These are phyloP conservation scores for Penicillium turbatum DNA, from an alignment of 495 filamentous ascomycete genomes.

Conservation along the genomic window DNA sequence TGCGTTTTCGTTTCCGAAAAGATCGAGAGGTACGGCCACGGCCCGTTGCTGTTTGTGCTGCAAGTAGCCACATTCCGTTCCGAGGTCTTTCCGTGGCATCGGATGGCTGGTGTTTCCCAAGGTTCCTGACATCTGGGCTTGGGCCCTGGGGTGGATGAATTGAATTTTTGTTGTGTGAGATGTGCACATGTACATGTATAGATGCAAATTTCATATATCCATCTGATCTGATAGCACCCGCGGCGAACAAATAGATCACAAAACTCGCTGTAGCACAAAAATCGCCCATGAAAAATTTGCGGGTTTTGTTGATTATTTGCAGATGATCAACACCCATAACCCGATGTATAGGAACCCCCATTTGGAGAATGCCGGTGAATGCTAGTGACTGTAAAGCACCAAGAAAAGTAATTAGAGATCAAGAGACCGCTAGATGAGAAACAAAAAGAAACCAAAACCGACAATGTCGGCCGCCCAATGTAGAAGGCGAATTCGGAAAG, in stretches of 20 bases:
- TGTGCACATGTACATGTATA: too few species aligned
- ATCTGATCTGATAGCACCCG: constrained; percentile 9
- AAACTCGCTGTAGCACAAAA: not conserved
- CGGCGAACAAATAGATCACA: not conserved
- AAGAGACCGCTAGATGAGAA: constrained; percentile 16
- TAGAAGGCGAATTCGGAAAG: too few species aligned
- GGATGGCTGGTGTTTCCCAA: too few species aligned
- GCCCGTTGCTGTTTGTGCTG: not conserved
- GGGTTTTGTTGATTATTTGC: not conserved
- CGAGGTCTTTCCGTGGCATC: not conserved
- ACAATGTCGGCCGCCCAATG: too few species aligned
- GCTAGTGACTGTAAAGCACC: constrained; percentile 6
- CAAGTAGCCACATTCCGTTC: not conserved
- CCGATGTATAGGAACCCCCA: not conserved
- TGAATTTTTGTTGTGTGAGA: too few species aligned
- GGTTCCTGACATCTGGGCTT: too few species aligned
- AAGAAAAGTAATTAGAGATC: constrained; percentile 1
- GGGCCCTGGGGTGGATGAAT: too few species aligned
- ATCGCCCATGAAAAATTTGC: not conserved
- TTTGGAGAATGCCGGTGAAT: not conserved
- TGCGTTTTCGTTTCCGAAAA: not conserved
- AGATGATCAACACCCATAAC: not conserved
- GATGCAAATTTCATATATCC: constrained; percentile 2
- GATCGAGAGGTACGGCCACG: not conserved
- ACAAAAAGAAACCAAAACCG: not conserved